These are phyloP conservation scores for Colletotrichum somersetense DNA, from an alignment of 2,329 filamentous ascomycete genomes.

Conservation along the genomic window DNA sequence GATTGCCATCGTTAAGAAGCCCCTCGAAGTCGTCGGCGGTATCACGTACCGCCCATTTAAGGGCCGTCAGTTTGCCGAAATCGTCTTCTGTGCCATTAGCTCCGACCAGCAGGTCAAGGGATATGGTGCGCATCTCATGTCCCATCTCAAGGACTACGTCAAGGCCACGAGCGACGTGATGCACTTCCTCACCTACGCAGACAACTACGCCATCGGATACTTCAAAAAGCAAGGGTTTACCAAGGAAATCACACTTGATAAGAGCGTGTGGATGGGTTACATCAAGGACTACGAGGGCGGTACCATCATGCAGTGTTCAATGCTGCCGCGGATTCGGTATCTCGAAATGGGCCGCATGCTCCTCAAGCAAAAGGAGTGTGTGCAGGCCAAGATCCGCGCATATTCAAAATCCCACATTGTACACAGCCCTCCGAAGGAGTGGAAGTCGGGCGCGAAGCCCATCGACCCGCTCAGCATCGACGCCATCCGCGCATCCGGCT, in stretches of 20 bases:
- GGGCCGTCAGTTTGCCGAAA: conserved; percentile 92
- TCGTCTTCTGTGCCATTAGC: conserved; percentile 97
- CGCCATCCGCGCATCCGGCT: conserved; percentile 91
- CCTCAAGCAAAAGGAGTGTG: conserved; percentile 95
- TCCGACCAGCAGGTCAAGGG: conserved; percentile 99
- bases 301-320: conserved; percentile 99
- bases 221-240: conserved; percentile 99
- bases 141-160: conserved; percentile 97
- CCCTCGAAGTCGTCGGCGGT: conserved; percentile 93
- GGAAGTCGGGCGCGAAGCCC: conserved; percentile 79
- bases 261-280: conserved; percentile 97
- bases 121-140: conserved; percentile 98
- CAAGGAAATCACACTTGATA: conserved; percentile 95
- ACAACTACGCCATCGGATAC: conserved; percentile 98
- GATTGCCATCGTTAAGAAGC: conserved; percentile 97
- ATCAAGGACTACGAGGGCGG: conserved; percentile 99
- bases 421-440: conserved; percentile 86
- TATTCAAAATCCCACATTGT: conserved; percentile 91
- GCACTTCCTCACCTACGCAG: conserved; percentile 98
- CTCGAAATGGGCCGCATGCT: conserved; percentile 94
- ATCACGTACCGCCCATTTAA: conserved; percentile 98
- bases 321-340: conserved; percentile 95
- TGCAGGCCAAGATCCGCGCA: conserved; percentile 93
- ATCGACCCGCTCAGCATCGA: conserved; percentile 90
- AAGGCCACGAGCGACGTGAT: conserved; percentile 97